Base-by-base conservation (phyloP, 345 rosid species). In the Microthlaspi erraticum region DNA sequence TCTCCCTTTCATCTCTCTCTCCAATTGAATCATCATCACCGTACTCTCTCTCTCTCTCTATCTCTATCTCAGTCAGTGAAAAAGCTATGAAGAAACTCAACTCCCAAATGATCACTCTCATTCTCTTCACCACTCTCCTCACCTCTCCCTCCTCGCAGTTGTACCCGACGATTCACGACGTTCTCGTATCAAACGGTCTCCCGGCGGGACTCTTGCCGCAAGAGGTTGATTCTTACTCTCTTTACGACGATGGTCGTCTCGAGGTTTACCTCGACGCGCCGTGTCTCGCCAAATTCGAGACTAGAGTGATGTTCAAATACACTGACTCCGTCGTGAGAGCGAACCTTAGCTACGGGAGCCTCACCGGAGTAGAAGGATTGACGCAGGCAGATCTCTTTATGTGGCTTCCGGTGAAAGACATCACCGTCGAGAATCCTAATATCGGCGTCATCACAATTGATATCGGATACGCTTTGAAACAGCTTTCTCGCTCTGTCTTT, bases 401-500 rank as follows among this genome's bases (percentile, higher is more conserved):
- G 4, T 94, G 99, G 99, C 76, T 94, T 1, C 90, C 90, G 0
- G 97, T 94, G 3, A 91, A 79, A 79, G 96, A 83, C 63, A 91
- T 94, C 69, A 81, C 77, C 39, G 97, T 94, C 6, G 78, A 84
- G 74, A 90, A 91, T 37, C 97, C 97, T 10, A 64, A 26, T 8
- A 88, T 96, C 16, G 97, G 99, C 5, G 84, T 94, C 44, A 94
- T 94, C n/a, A 59, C 85, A 39, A 85, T 94, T 42, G 99, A 94
- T 76, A 91, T 94, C 52, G 99, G 91, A 2, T 81, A 89, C n/a
- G 99, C 97, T 42, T 84, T 73, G 26, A 94, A 94, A 64, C 95
- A 91, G 33, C 76, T 94, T 9, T 85, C 99, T 2, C 45, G 86
- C 3, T 88, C 99, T 19, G 86, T 94, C 71, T 91, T 94, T 54